Conservation (phyloP, 805 yeast species). For the Candida vaughaniae region DNA sequence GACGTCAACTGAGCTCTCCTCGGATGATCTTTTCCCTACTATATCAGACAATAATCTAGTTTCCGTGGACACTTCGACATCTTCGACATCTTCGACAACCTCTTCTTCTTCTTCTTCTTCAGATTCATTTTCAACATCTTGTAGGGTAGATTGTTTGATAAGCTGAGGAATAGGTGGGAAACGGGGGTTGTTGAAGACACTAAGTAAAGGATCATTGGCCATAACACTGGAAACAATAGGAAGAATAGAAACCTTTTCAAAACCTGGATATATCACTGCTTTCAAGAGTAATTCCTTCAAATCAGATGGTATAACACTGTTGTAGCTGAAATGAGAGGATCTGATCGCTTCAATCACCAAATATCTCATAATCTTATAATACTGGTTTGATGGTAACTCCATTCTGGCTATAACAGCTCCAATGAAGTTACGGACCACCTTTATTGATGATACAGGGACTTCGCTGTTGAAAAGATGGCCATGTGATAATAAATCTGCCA, state of each 20-base stretch:
- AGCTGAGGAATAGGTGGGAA: constrained; percentile 53
- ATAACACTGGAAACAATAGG: constrained; percentile 66
- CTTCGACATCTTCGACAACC: constrained; percentile 20
- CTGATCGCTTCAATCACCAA: constrained; percentile 35
- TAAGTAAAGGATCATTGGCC: constrained; percentile 48
- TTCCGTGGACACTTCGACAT: constrained; percentile 19
- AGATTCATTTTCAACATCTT: constrained; percentile 38
- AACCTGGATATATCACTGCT: constrained; percentile 69
- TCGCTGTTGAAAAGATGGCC: constrained; percentile 50
- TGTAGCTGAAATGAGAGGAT: constrained; percentile 19
- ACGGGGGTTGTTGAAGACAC: constrained; percentile 71
- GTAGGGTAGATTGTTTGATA: constrained; percentile 31
- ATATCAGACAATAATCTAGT: neutral
- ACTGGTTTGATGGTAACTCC: constrained; percentile 60
- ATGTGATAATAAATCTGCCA: constrained; percentile 70
- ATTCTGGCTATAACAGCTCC: constrained; percentile 46
- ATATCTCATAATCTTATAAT: constrained; percentile 51
- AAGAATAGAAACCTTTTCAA: constrained; percentile 59
- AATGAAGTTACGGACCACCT: constrained; percentile 46
- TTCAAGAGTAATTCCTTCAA: constrained; percentile 43
- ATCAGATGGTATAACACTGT: constrained; percentile 25
- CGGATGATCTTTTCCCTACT: constrained; percentile 24
- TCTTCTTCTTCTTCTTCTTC: constrained; percentile 33
- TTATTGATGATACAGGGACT: constrained; percentile 38
- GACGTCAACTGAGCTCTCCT: constrained; percentile 19